Percentiles rank a stretch among this genome's conserved stretches.
Evolutionary conservation across 2,329 filamentous ascomycete species (phyloP).

Genomic region (Fusarium coicis): DNA sequence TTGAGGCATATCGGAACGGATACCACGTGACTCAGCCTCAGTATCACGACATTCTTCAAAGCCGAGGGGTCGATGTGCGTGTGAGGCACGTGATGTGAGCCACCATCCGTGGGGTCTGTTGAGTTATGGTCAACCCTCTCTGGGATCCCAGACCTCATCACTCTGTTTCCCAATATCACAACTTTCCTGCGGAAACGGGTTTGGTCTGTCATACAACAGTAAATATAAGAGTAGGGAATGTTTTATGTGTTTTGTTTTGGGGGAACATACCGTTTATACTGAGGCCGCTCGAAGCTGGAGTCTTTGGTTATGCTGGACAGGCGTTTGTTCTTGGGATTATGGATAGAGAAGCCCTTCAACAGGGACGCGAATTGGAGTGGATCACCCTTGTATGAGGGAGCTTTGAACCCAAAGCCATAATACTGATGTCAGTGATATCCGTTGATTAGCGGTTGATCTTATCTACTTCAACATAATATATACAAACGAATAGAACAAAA

Average conservation of each 20-base stretch:
- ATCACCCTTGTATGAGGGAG: slow-evolving; percentile 35
- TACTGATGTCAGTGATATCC: neutral
- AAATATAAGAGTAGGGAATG: neutral
- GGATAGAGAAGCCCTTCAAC: neutral
- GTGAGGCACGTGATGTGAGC: too few relatives aligned
- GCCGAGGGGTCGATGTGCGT: too few relatives aligned
- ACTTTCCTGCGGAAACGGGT: neutral
- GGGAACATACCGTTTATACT: neutral
- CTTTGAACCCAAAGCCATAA: neutral
- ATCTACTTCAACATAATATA: neutral
- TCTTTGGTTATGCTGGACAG: neutral
- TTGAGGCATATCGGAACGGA: too few relatives aligned
- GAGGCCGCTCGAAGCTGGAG: too few relatives aligned
- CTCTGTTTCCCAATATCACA: neutral
- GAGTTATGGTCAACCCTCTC: neutral
- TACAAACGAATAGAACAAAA: too few relatives aligned
- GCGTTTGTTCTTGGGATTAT: neutral
- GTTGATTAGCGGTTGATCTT: too few relatives aligned
- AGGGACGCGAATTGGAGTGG: neutral
- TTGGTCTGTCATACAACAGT: neutral
- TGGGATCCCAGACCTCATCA: neutral
- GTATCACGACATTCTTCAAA: too few relatives aligned
- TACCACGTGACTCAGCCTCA: too few relatives aligned
- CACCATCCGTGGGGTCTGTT: too few relatives aligned
- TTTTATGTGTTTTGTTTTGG: neutral